Percentiles rank a stretch among this genome's conserved stretches.
Evolutionary conservation across 768 basidiomycete genomes (phyloP).

Genomic region (Heimioporus sp.): DNA sequence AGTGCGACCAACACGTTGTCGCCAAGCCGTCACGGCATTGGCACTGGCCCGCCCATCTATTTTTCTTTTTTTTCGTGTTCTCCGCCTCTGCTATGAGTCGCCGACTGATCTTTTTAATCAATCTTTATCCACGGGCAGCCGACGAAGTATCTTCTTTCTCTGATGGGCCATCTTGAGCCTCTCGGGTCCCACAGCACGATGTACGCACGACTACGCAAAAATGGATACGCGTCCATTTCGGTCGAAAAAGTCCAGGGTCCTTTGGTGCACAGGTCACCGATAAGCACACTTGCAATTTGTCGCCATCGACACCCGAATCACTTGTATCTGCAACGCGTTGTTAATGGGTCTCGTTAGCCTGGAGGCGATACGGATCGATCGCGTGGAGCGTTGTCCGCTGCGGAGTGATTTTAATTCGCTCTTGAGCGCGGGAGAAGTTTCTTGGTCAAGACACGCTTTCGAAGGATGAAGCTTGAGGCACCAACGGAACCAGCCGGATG

Average conservation of each 20-base stretch:
- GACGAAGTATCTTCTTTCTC: background rate
- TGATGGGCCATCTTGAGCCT: background rate
- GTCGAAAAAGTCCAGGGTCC: slow-evolving; percentile 5
- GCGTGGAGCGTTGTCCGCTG: slow-evolving; percentile 13
- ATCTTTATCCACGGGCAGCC: slow-evolving; percentile 1
- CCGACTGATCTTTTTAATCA: slow-evolving; percentile 4
- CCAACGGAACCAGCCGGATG: background rate
- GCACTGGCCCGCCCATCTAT: slow-evolving; percentile 5
- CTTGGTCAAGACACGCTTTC: no score
- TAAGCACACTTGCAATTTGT: slow-evolving; percentile 1
- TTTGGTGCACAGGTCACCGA: slow-evolving; percentile 6
- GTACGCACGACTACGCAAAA: background rate
- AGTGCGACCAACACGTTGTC: slow-evolving; percentile 23
- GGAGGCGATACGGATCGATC: slow-evolving; percentile 9
- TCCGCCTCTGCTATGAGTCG: background rate
- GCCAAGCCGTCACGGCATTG: background rate
- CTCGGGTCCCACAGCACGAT: background rate
- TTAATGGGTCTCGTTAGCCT: background rate
- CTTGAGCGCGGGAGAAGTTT: background rate
- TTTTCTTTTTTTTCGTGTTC: background rate
- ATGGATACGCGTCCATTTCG: background rate
- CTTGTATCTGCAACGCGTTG: slow-evolving; percentile 2
- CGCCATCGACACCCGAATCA: slow-evolving; percentile 1
- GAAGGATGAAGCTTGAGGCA: background rate
- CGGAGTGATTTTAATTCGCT: slow-evolving; percentile 6